These are phyloP conservation scores for Wickerhamia fluorescens DNA, from an alignment of 805 yeast species.

Conservation along the genomic window DNA sequence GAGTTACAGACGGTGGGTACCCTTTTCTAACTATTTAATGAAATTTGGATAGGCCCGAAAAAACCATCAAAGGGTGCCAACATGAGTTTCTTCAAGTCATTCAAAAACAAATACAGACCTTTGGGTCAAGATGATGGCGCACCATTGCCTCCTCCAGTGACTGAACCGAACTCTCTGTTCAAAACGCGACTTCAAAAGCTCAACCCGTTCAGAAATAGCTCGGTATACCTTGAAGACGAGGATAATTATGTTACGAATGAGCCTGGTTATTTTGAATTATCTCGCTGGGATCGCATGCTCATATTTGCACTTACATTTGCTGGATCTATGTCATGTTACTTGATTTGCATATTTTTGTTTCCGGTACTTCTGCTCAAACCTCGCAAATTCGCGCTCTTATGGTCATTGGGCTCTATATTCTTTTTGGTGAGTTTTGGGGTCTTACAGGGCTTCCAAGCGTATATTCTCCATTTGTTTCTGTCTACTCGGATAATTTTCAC, in stretches of 20 bases:
- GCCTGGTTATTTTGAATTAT: slow-evolving; percentile 37
- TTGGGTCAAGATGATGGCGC: slow-evolving; percentile 27
- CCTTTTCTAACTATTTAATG: too few species aligned
- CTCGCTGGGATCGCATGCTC: slow-evolving; percentile 41
- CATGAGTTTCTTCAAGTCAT: slow-evolving; percentile 36
- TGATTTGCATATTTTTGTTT: slow-evolving; percentile 37
- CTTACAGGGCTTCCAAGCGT: slow-evolving; percentile 35
- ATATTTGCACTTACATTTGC: slow-evolving; percentile 38
- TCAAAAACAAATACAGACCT: slow-evolving; percentile 21
- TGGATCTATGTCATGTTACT: slow-evolving; percentile 34
- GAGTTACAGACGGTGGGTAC: too few species aligned
- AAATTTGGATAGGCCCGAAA: not conserved
- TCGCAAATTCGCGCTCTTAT: slow-evolving; percentile 38
- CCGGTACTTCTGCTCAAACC: slow-evolving; percentile 38
- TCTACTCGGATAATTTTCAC: slow-evolving; percentile 36
- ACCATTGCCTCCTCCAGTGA: slow-evolving; percentile 34
- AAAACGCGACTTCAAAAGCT: slow-evolving; percentile 24
- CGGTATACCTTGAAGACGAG: slow-evolving; percentile 36
- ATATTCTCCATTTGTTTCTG: slow-evolving; percentile 34
- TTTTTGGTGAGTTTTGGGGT: slow-evolving; percentile 42
- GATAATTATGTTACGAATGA: slow-evolving; percentile 37
- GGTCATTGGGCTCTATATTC: slow-evolving; percentile 41
- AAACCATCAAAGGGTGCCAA: not conserved
- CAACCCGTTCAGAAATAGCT: slow-evolving; percentile 32
- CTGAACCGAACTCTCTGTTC: slow-evolving; percentile 20